Base-by-base conservation (phyloP, 805 yeast genomes). In the Starmera amethionina region DNA sequence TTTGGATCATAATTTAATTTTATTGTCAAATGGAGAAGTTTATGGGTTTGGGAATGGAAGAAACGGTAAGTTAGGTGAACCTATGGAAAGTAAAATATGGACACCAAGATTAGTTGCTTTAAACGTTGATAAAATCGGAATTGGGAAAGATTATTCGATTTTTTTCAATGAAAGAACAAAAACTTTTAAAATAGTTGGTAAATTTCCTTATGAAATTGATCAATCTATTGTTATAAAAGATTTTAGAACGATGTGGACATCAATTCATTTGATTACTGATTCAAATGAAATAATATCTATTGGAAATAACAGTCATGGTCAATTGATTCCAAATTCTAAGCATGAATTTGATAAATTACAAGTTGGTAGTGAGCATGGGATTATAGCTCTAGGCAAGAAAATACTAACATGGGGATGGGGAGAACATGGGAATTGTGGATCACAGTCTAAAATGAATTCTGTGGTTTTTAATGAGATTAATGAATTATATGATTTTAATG, bases 331-430 rank as follows among this genome's bases (percentile, higher is more conserved):
- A 7, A 43, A 40, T 15, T 34, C 37, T 13, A 35, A 29, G 3
- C 4, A n/a, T 2, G 13, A 40, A 3, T 30, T 36, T 28, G 36
- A 40, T 2, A 16, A 41, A 10, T 64, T 66, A 40, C 64, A 67
- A 1, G 69, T 75, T 6, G 98, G 98, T 0, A 85, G 95, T 57
- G 97, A 90, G 54, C 98, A 90, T 58, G 94, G 93, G 0, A 50
- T 88, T 14, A 49, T 74, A 10, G 39, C 49, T 3, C 36, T 34
- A 3, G 43, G 35, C 12, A 39, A 58, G 32, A 38, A 42, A 8
- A 79, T 88, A 0, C 63, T 54, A 40, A 72, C 89, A 2, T 93
- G 97, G 97, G 98, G 98, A 1, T 90, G 98, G 98, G 97, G 96
- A 12, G 97, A 93, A 54, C 98, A 90, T 59, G 98, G 98, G 0